phyloP scores from a whole-genome alignment of 306 rosid species.

The Fragaria iinumae region DNA sequence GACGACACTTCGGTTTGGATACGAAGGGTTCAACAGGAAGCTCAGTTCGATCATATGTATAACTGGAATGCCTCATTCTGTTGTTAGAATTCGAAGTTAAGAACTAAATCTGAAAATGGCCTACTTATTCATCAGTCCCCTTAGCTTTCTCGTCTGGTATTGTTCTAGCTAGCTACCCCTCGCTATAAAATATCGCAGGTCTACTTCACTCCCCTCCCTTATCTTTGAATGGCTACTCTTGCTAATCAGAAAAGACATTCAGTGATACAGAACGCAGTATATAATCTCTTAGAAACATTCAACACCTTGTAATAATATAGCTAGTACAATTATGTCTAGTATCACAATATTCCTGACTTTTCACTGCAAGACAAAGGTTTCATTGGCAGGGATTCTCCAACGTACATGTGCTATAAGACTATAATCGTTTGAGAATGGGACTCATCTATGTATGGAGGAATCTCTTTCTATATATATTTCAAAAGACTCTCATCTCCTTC shows the following conservation, averaged over 20 bases:
- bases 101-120: neutral
- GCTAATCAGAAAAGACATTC: no score
- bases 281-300: neutral
- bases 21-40: neutral
- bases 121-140: neutral
- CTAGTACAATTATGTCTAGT: neutral
- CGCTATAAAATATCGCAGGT: neutral
- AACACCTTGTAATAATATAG: neutral
- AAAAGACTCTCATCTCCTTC: neutral
- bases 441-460: neutral
- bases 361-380: neutral
- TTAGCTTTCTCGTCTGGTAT: neutral
- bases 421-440: neutral
- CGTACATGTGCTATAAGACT: neutral
- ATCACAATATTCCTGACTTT: neutral
- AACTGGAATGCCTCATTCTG: neutral
- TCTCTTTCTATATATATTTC: neutral
- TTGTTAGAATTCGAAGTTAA: neutral
- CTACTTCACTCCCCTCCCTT: neutral
- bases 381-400: neutral
- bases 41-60: neutral
- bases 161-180: neutral
- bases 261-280: no score
- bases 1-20: no score
- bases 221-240: neutral